Base-by-base conservation (phyloP, 2,329 filamentous ascomycete species). In the Aspergillus sp. region DNA sequence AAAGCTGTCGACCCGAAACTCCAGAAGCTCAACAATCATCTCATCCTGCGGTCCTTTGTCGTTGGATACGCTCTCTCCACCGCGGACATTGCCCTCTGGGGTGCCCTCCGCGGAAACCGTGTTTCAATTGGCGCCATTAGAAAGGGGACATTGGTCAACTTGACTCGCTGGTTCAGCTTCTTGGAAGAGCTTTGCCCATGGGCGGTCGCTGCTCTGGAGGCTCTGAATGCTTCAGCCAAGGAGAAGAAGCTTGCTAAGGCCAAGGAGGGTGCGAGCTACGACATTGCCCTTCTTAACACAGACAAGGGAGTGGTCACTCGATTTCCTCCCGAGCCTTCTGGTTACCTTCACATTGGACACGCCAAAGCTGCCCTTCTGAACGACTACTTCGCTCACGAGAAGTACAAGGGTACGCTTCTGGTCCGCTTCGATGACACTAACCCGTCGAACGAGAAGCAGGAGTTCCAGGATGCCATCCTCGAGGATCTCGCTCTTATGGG, bases 401-500 rank as follows among this genome's bases (percentile, higher is more conserved):
- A 91, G 67, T 96, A 96, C 81, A 88, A 93, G 60, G 95, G 95
- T 69, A 96, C 89, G 68, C 82, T 99, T 67, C 87, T 96, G 59
- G 85, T 98, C 50, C 90, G 95, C 59, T 95, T 99, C 70, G 95
- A 99, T 73, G 95, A 99, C 72, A 99, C 95, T 56, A 99, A 99
- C 77, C 95, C 95, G 7, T 88, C 90, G 59, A 98, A 98, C 76
- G 95, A 99, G 82, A 97, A 96, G 81, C 87, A 93, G 73, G 95
- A 98, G 79, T 99, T 89, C 74, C 89, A 98, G 73, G 92, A 98
- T 76, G 85, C 92, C 5, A 99, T 99, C 62, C 82, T 96, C 40
- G 89, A 96, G 79, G 95, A 99, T 75, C 84, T 97, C 51, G 87
- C 87, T 50, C 83, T 98, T 53, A 91, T 99, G 83, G 93, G 93